phyloP scores from a whole-genome alignment of 164 flowering plant species.

The Vitis riparia region DNA sequence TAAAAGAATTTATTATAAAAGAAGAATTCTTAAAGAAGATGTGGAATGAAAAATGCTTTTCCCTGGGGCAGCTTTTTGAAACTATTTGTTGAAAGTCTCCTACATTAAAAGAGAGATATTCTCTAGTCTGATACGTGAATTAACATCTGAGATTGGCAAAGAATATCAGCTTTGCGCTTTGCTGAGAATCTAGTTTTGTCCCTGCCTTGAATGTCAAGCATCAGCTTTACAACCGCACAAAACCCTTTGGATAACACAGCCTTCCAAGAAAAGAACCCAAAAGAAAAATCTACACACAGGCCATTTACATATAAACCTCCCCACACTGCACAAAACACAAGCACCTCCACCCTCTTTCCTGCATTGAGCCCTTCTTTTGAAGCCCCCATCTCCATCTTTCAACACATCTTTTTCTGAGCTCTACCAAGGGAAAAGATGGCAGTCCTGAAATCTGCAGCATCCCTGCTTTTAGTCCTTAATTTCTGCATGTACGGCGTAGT shows the following conservation, averaged over 20 bases:
- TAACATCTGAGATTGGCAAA: slow-evolving; percentile 9
- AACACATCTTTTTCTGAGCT: neutral
- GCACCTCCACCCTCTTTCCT: neutral
- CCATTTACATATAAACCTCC: slow-evolving; percentile 7
- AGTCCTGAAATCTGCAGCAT: slow-evolving; percentile 49
- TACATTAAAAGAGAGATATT: too few species aligned
- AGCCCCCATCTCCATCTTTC: too few species aligned
- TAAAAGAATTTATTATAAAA: too few species aligned
- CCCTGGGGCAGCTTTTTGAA: too few species aligned
- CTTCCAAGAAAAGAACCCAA: slow-evolving; percentile 66
- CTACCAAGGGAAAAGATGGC: slow-evolving; percentile 35
- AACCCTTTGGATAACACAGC: slow-evolving; percentile 32
- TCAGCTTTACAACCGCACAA: slow-evolving; percentile 43
- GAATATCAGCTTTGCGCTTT: slow-evolving; percentile 15
- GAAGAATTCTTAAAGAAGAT: too few species aligned
- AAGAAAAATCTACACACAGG: neutral
- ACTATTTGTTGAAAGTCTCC: too few species aligned
- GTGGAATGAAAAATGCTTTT: too few species aligned
- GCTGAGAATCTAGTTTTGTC: slow-evolving; percentile 19
- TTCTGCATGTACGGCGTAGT: slow-evolving; percentile 83
- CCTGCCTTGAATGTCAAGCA: slow-evolving; percentile 48
- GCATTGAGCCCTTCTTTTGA: neutral
- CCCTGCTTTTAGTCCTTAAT: slow-evolving; percentile 64
- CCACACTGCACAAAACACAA: slow-evolving; percentile 4
- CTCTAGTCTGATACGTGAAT: too few species aligned